A percentile compares a stretch with the other conserved stretches of the same genome.
phyloP scores from a whole-genome alignment of 2,329 filamentous ascomycete species.

The Escovopsis sp. region DNA sequence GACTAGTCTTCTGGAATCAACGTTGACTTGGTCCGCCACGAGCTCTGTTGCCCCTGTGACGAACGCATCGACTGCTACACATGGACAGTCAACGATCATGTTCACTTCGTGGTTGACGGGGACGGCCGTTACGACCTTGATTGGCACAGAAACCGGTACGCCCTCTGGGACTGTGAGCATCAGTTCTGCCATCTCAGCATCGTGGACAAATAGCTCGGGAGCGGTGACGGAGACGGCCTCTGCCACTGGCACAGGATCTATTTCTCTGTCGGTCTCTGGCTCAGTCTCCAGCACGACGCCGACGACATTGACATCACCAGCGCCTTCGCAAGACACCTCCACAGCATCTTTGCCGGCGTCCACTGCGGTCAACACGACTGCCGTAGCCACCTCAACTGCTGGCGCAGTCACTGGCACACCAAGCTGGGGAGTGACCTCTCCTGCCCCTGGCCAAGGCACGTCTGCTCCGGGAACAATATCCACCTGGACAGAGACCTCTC shows the following conservation, averaged over 20 bases:
- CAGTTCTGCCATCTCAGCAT: not conserved
- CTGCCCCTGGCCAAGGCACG: constrained; percentile 1
- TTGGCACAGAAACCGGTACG: constrained; percentile 1
- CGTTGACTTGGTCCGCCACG: constrained; percentile 1
- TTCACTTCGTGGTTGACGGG: not conserved
- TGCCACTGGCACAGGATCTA: not conserved
- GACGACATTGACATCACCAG: not conserved
- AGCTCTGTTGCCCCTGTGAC: constrained; percentile 2
- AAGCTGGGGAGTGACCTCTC: not conserved
- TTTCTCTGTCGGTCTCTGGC: not conserved
- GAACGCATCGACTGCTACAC: constrained; percentile 4
- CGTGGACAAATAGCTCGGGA: constrained; percentile 3
- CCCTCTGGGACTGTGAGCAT: not conserved
- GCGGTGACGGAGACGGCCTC: constrained; percentile 1
- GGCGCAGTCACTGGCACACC: constrained; percentile 2
- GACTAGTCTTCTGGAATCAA: not conserved
- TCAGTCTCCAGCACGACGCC: constrained; percentile 1
- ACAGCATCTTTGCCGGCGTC: constrained; percentile 1
- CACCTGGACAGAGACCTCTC: not conserved
- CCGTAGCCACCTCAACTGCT: not conserved
- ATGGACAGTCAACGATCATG: not conserved
- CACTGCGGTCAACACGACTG: not conserved
- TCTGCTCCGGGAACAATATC: not conserved
- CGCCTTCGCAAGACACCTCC: not conserved
- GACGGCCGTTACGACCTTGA: not conserved